These are phyloP conservation scores for Aspergillus sojae DNA, from an alignment of 2,329 filamentous ascomycete genomes.

Conservation along the genomic window DNA sequence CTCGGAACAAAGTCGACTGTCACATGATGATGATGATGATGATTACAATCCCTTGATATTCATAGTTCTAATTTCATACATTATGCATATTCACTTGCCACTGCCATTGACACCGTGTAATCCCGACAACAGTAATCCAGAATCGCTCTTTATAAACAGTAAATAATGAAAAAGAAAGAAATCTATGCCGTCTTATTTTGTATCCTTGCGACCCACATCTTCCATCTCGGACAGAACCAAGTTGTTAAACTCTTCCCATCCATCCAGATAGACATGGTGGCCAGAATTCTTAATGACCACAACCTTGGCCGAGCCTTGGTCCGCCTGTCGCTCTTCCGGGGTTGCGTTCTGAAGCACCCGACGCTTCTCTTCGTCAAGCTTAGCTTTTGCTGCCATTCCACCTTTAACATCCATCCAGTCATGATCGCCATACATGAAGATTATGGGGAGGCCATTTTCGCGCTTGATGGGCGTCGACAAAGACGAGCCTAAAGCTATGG, in stretches of 20 bases:
- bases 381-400: slow-evolving; percentile 77
- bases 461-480: slow-evolving; percentile 31
- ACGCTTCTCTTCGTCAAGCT: slow-evolving; percentile 69
- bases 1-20: not conserved
- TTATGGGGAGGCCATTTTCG: slow-evolving; percentile 74
- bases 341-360: slow-evolving; percentile 64
- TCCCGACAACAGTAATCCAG: not conserved
- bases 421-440: slow-evolving; percentile 95
- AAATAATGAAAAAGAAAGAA: not conserved
- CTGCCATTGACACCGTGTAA: not conserved
- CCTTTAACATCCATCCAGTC: slow-evolving; percentile 98
- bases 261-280: slow-evolving; percentile 73
- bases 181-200: not conserved
- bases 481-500: slow-evolving; percentile 2
- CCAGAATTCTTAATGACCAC: slow-evolving; percentile 73
- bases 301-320: slow-evolving; percentile 82
- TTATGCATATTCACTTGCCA: not conserved
- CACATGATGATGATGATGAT: not conserved
- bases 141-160: not conserved
- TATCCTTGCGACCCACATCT: slow-evolving; percentile 51
- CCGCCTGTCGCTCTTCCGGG: slow-evolving; percentile 66
- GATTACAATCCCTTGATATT: not conserved
- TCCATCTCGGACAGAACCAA: slow-evolving; percentile 68
- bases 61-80: not conserved
- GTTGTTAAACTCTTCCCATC: slow-evolving; percentile 69